phyloP scores from a whole-genome alignment of 208 protist species.

The Jaenimonas drosophilae region DNA sequence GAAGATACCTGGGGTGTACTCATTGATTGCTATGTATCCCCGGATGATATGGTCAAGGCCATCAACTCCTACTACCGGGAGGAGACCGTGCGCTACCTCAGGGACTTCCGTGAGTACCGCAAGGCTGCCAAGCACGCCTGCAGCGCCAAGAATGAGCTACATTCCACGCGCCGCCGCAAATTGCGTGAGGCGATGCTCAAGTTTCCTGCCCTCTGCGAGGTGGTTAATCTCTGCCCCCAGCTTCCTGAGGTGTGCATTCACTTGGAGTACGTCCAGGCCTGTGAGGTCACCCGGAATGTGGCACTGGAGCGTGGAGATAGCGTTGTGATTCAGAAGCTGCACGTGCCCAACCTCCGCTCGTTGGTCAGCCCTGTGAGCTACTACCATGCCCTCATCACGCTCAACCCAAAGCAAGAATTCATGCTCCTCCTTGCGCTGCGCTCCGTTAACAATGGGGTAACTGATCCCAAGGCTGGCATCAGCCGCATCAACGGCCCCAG shows the following conservation, averaged over 20 bases:
- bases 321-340: not conserved
- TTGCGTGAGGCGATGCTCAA: not conserved
- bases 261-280: slow-evolving; percentile 3
- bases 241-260: slow-evolving; percentile 4
- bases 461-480: slow-evolving; percentile 1
- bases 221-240: not conserved
- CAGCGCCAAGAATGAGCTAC: not conserved
- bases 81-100: not conserved
- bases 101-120: slow-evolving; percentile 1
- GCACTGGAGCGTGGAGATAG: not conserved
- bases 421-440: slow-evolving; percentile 5
- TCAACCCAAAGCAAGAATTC: slow-evolving; percentile 2
- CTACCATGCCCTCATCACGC: slow-evolving; percentile 6
- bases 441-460: not conserved
- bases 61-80: slow-evolving; percentile 4
- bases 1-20: slow-evolving; percentile 7
- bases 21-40: slow-evolving; percentile 7
- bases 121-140: not conserved
- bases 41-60: slow-evolving; percentile 5
- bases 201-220: slow-evolving; percentile 2
- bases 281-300: not conserved
- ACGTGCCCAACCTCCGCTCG: not conserved
- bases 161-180: not conserved
- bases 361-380: not conserved
- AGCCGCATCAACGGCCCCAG: not conserved